Base-by-base conservation (phyloP, 2,329 filamentous ascomycete species). In the Stachybotrys chlorohalonatus region DNA sequence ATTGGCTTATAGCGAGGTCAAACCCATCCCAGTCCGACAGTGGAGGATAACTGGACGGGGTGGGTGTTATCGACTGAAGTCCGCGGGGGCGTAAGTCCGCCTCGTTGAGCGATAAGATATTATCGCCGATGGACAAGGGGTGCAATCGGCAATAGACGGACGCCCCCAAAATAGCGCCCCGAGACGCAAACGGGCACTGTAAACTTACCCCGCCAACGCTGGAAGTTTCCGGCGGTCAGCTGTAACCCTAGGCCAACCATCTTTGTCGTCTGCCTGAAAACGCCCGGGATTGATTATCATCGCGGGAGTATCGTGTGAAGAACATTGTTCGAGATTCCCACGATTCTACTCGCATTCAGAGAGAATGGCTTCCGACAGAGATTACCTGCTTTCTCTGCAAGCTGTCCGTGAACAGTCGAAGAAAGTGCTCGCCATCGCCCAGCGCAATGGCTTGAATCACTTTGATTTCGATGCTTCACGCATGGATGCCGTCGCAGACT, bases 391-490 rank as follows among this genome's bases (percentile, higher is more conserved):
- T 3, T 67, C 64, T 30, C 67, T 74, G 0, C 64, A 62, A 31
- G 69, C 71, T 6, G 64, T 74, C 17, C 66, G 72, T 32, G 69
- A 70, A 13, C 65, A 66, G 39, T 66, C 71, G 5, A 59, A 58
- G 30, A 58, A 65, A 15, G 68, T 73, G 15, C 56, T 65, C 1
- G 55, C 67, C 36, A 66, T 68, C 1, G 75, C 75, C n/a, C 63
- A 70, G 54, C 56, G 64, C 5, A 68, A 68, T 4, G 60, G 66
- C 7, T 60, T 78, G 36, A 69, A 63, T 56, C 72, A 76, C 58
- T 78, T 77, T 52, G 64, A 71, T 9, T 72, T 73, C 49, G 66
- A 74, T 9, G 60, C 67, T 16, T 63, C 68, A 6, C 67, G 66
- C 13, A 66, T 78, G 64, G 58, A 63, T 13, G 62, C 66, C 13